Conservation (phyloP, 306 rosid genomes). For the Prunus mongolica region DNA sequence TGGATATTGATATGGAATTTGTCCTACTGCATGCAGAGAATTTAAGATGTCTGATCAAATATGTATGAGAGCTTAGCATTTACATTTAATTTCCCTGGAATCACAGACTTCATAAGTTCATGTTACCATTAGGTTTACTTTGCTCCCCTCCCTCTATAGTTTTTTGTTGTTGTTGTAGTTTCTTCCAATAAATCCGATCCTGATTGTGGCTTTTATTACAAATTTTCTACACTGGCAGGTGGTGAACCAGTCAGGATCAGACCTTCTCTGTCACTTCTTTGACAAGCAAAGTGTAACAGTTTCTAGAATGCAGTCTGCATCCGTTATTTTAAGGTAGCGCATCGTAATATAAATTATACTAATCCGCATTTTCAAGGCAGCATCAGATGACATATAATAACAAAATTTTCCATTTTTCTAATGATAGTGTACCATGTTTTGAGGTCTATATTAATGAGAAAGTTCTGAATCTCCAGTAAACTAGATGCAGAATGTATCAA, state of each 20-base stretch:
- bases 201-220: neutral
- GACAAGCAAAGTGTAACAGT: constrained; percentile 53
- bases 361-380: constrained; percentile 5
- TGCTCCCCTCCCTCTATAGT: neutral
- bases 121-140: neutral
- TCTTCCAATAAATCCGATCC: neutral
- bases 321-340: constrained; percentile 64
- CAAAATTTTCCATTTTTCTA: neutral
- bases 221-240: constrained; percentile 51
- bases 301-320: constrained; percentile 64
- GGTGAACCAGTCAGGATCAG: constrained; percentile 66
- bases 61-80: neutral
- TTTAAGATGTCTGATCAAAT: neutral
- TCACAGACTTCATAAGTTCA: neutral
- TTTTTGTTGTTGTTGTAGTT: neutral
- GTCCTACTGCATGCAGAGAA: neutral
- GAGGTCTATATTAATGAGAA: neutral
- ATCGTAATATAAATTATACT: constrained; percentile 11
- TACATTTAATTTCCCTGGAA: neutral
- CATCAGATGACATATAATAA: neutral
- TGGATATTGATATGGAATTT: constrained; percentile 2
- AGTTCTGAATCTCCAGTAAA: neutral
- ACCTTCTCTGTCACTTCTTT: constrained; percentile 63
- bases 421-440: neutral
- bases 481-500: neutral